A percentile compares a stretch with the other conserved stretches of the same genome.
phyloP scores from a whole-genome alignment of 2,329 filamentous ascomycete species.

The Myriosclerotinia duriaeana region DNA sequence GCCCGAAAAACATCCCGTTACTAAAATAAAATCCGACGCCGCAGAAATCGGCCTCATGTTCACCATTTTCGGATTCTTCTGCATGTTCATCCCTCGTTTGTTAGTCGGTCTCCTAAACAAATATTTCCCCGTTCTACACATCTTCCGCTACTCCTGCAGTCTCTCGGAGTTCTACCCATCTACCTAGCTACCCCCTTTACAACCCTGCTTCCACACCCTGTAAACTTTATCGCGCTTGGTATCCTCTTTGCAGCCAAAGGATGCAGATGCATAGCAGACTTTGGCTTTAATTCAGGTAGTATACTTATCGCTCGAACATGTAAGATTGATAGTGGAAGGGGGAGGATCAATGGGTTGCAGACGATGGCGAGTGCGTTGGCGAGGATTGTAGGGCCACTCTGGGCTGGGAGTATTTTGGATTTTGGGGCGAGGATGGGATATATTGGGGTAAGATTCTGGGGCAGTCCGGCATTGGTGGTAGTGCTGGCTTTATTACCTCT shows the following conservation, averaged over 20 bases:
- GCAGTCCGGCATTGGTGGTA: neutral
- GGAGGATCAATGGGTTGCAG: slow-evolving; percentile 12
- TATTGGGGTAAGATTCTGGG: slow-evolving; percentile 13
- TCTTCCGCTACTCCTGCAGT: neutral
- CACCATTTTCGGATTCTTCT: slow-evolving; percentile 12
- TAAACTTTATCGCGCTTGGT: slow-evolving; percentile 5
- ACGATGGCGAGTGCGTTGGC: neutral
- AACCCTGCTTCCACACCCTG: neutral
- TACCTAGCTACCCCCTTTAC: slow-evolving; percentile 16
- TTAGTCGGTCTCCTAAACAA: neutral
- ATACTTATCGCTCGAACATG: slow-evolving; percentile 12
- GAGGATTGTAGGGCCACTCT: slow-evolving; percentile 10
- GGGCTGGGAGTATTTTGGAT: slow-evolving; percentile 5
- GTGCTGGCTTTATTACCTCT: slow-evolving; percentile 7
- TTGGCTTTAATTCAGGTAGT: neutral
- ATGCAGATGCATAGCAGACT: slow-evolving; percentile 7
- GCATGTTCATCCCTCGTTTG: slow-evolving; percentile 9
- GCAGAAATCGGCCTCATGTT: slow-evolving; percentile 18
- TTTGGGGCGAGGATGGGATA: neutral
- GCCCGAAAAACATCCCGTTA: neutral
- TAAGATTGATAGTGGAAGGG: neutral
- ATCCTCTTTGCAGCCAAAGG: slow-evolving; percentile 4
- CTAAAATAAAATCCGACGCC: slow-evolving; percentile 1
- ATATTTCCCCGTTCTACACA: neutral
- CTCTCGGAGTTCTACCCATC: neutral